These are phyloP conservation scores for Zarea fungicola DNA, from an alignment of 2,329 filamentous ascomycete species.

Conservation along the genomic window DNA sequence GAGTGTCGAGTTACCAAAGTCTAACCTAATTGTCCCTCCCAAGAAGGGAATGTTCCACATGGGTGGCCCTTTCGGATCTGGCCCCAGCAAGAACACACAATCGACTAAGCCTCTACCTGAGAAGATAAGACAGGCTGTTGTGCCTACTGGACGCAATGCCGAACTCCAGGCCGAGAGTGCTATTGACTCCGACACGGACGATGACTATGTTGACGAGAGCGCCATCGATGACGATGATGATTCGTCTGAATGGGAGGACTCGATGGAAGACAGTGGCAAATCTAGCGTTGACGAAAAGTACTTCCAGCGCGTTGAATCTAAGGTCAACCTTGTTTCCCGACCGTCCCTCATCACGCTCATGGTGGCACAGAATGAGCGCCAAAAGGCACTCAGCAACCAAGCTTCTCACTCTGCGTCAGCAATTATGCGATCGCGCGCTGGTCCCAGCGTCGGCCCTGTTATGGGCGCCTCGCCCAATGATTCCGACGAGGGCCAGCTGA, in stretches of 20 bases:
- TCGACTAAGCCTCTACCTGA: slow-evolving; percentile 36
- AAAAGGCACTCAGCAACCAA: slow-evolving; percentile 61
- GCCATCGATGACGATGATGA: slow-evolving; percentile 72
- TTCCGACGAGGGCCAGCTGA: slow-evolving; percentile 57
- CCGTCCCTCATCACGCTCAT: slow-evolving; percentile 86
- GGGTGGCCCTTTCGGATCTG: slow-evolving; percentile 64
- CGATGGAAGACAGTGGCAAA: slow-evolving; percentile 74
- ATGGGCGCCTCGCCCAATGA: slow-evolving; percentile 50
- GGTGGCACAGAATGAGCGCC: slow-evolving; percentile 72
- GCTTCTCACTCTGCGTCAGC: slow-evolving; percentile 64
- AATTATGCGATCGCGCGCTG: slow-evolving; percentile 57
- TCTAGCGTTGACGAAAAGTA: slow-evolving; percentile 77
- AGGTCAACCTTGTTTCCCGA: slow-evolving; percentile 75
- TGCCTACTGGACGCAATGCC: slow-evolving; percentile 61
- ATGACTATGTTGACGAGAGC: slow-evolving; percentile 72
- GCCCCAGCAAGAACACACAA: slow-evolving; percentile 59
- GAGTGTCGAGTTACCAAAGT: slow-evolving; percentile 41
- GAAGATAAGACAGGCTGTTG: slow-evolving; percentile 74
- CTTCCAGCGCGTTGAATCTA: slow-evolving; percentile 89
- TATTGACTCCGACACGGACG: slow-evolving; percentile 56
- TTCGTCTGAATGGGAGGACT: slow-evolving; percentile 57
- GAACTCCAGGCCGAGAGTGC: slow-evolving; percentile 51
- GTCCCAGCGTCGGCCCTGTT: slow-evolving; percentile 37
- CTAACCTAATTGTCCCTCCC: slow-evolving; percentile 23
- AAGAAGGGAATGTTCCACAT: slow-evolving; percentile 46